A percentile compares a stretch with the other conserved stretches of the same genome.
These are phyloP conservation scores for Hyaloscypha variabilis DNA, from an alignment of 495 filamentous ascomycete genomes.

Conservation along the genomic window DNA sequence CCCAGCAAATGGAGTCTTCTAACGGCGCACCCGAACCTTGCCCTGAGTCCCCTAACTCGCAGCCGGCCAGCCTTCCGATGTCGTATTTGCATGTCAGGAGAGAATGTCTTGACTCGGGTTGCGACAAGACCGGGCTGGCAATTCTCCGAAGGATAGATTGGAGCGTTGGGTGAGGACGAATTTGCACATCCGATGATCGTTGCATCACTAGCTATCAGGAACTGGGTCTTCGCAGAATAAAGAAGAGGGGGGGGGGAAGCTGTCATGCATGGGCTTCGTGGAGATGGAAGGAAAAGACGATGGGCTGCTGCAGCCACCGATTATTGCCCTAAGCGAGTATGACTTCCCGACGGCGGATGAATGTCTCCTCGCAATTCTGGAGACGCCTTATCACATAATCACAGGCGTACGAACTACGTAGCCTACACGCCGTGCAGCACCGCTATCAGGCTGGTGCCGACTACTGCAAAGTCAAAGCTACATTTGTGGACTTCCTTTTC, in stretches of 20 bases:
- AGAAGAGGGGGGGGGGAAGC: neutral
- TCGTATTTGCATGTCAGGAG: neutral
- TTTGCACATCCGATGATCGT: neutral
- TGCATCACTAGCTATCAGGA: neutral
- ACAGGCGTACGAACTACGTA: no score
- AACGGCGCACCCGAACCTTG: neutral
- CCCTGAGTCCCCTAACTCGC: neutral
- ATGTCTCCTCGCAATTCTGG: no score
- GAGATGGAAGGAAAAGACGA: no score
- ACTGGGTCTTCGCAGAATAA: constrained; percentile 1
- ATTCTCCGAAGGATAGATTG: neutral
- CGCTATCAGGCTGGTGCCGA: neutral
- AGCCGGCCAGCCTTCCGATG: neutral
- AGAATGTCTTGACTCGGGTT: neutral
- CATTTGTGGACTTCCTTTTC: neutral
- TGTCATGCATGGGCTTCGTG: neutral
- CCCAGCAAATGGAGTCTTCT: neutral
- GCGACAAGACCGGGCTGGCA: neutral
- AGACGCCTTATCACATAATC: no score
- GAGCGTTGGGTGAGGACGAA: neutral
- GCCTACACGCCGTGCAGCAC: no score
- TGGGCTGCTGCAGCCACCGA: no score
- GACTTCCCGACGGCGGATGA: no score
- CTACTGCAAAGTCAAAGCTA: neutral
- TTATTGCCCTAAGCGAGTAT: no score